These are phyloP conservation scores for Phytophthora sansomeana DNA, from an alignment of 352 stramenopile species.

Conservation along the genomic window DNA sequence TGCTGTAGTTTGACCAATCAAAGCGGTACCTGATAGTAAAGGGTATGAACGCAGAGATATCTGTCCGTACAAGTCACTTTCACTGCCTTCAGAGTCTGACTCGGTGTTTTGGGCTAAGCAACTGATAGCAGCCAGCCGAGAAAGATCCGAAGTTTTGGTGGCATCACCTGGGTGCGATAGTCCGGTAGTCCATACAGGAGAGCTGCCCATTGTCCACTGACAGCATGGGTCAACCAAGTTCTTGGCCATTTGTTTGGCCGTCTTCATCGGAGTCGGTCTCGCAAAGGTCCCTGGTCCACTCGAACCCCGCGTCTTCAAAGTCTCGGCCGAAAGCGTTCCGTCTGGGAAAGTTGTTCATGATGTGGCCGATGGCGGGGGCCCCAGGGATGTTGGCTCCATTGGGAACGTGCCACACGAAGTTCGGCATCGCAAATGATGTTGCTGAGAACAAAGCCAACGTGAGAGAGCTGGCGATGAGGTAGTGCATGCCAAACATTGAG, in stretches of 20 bases:
- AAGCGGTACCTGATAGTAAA: no score
- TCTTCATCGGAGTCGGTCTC: slow-evolving; percentile 70
- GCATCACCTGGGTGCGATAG: slow-evolving; percentile 31
- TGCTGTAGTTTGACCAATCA: no score
- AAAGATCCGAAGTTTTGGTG: slow-evolving; percentile 17
- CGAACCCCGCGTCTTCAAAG: slow-evolving; percentile 29
- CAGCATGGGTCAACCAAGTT: slow-evolving; percentile 82
- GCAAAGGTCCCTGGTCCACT: slow-evolving; percentile 50
- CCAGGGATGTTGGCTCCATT: slow-evolving; percentile 24
- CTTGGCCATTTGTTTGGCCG: slow-evolving; percentile 76
- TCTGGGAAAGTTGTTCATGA: slow-evolving; percentile 5
- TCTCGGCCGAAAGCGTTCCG: slow-evolving; percentile 46
- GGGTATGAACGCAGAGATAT: no score
- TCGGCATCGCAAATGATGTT: neutral
- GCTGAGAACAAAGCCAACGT: neutral
- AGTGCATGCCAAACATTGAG: neutral
- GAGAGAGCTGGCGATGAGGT: neutral
- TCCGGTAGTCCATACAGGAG: slow-evolving; percentile 18
- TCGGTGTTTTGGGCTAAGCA: no score
- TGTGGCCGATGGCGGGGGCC: slow-evolving; percentile 28
- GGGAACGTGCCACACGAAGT: slow-evolving; percentile 15
- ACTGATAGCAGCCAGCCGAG: slow-evolving; percentile 16
- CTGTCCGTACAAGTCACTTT: neutral
- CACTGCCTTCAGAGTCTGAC: slow-evolving; percentile 1
- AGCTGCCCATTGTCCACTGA: slow-evolving; percentile 39